Evolutionary conservation across 2,329 filamentous ascomycete species (phyloP).

Genomic region (Ceratocystiopsis brevicomis): DNA sequence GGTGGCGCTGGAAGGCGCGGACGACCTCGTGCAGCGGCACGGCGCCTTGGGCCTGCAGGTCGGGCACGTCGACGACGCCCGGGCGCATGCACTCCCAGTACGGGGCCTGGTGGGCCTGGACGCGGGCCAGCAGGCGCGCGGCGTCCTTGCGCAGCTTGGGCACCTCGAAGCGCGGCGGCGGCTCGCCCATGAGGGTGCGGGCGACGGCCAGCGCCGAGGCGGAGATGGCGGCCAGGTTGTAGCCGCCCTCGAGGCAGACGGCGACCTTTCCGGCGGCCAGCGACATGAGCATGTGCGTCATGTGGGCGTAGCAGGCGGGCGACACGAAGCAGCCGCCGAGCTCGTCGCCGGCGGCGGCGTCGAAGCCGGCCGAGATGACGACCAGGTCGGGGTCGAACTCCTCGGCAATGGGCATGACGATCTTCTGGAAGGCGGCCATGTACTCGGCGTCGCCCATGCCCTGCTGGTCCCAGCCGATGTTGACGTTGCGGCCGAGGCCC

Average conservation of each 20-base stretch:
- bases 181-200: constrained; percentile 85
- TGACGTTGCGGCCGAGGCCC: constrained; percentile 43
- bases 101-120: constrained; percentile 40
- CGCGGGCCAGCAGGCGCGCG: constrained; percentile 34
- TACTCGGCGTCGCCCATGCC: constrained; percentile 95
- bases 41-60: constrained; percentile 32
- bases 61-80: constrained; percentile 34
- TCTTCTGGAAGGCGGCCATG: constrained; percentile 84
- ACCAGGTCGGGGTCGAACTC: constrained; percentile 92
- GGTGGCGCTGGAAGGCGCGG: constrained; percentile 53
- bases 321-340: constrained; percentile 86
- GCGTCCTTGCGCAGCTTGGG: constrained; percentile 39
- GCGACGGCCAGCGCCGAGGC: constrained; percentile 83
- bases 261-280: constrained; percentile 76
- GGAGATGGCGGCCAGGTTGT: constrained; percentile 85
- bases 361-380: constrained; percentile 88
- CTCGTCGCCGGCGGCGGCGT: constrained; percentile 84
- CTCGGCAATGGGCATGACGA: constrained; percentile 87
- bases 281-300: constrained; percentile 99
- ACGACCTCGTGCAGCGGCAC: constrained; percentile 63
- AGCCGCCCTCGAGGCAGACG: constrained; percentile 88
- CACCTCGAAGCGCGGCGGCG: constrained; percentile 45
- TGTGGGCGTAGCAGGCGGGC: constrained; percentile 82
- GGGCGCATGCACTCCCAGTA: constrained; percentile 85
- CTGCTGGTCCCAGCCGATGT: constrained; percentile 48